Base-by-base conservation (phyloP, 768 basidiomycete species). In the Termitomyces sp. region DNA sequence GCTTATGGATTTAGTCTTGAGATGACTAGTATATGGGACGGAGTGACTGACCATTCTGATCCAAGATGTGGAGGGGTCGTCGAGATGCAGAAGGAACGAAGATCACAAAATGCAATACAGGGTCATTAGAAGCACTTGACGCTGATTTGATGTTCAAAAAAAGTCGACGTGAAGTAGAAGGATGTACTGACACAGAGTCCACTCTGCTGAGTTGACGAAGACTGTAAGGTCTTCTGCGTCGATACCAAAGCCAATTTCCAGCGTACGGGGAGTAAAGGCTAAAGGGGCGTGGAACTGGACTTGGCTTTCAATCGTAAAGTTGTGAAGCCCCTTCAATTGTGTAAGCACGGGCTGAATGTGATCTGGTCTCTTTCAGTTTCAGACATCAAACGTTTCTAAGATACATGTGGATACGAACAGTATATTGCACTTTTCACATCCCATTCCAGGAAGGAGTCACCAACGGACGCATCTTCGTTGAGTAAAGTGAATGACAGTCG, bases 121-220 rank as follows among this genome's bases (percentile, higher is more conserved):
- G 96, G 64, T 98, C 94, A 62, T 92, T 94, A 1, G 94, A 94
- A 2, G 89, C 89, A 60, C 94, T 90, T 0, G 96, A 96, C 12
- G 96, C 96, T 98, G 67, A 44, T 13, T 33, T 49, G 40, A 45
- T 45, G 15, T 45, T 35, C 57, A 24, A 20, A 44, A 44, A 7
- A 51, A 22, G n/a, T 15, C 48, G 9, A 35, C 33, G 28, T 20
- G 28, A 3, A 28, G 24, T 38, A 42, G 11, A 44, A 48, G 49
- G 13, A 50, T 28, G 35, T 38, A 66, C 80, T 67, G 67, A 95
- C 96, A 94, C 53, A 99, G 70, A 13, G 90, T 91, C 97, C 97
- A 99, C 69, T 95, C 89, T 4, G 95, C 97, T 7, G 94, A 94
- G 69, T 99, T 99, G 45, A 99, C 81, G 69, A 99, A 99, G 0